phyloP scores from a whole-genome alignment of 176 grass and related monocot species.

The Zoysia pacifica region DNA sequence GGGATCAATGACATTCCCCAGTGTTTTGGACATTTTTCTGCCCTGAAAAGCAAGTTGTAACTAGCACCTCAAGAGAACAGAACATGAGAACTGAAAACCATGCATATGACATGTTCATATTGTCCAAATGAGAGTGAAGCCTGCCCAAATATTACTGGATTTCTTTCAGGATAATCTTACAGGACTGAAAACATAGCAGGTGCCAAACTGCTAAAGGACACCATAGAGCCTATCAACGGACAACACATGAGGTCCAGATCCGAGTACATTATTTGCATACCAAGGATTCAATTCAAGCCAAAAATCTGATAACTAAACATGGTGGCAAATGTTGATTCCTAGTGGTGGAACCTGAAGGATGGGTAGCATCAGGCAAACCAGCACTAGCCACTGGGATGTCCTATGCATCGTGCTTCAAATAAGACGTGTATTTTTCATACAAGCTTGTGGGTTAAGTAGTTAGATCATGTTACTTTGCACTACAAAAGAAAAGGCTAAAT shows the following conservation, averaged over 20 bases:
- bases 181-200: constrained; percentile 3
- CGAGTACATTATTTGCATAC: constrained; percentile 14
- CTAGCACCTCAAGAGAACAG: constrained; percentile 9
- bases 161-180: constrained; percentile 29
- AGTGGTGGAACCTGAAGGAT: constrained; percentile 13
- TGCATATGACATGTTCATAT: constrained; percentile 11
- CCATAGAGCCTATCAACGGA: constrained; percentile 11
- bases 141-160: not conserved
- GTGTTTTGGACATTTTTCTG: constrained; percentile 94
- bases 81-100: not conserved
- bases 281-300: constrained; percentile 8
- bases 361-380: constrained; percentile 13
- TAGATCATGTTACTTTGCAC: constrained; percentile 8
- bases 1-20: constrained; percentile 98
- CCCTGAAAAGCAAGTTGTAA: constrained; percentile 55
- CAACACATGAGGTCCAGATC: constrained; percentile 7
- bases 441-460: constrained; percentile 26
- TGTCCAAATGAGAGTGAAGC: not conserved
- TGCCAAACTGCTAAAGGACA: not conserved
- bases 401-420: constrained; percentile 16
- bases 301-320: not conserved
- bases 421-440: constrained; percentile 8
- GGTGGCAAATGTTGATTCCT: not conserved
- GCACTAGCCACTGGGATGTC: not conserved
- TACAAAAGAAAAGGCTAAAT: constrained; percentile 29